phyloP scores from a whole-genome alignment of 2,329 filamentous ascomycete genomes.

The Penicillium palitans region DNA sequence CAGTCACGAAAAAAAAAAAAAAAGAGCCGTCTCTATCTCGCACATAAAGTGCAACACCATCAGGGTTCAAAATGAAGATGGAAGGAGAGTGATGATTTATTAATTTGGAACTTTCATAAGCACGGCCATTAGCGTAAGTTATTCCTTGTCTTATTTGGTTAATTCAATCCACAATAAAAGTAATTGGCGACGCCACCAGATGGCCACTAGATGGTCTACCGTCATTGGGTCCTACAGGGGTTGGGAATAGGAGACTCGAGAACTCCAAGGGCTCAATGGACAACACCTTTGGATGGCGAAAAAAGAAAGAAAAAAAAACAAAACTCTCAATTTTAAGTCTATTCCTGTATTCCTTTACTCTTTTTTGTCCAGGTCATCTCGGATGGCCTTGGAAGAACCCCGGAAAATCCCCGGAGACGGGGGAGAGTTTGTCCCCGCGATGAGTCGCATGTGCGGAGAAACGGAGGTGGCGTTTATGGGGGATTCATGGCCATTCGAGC shows the following conservation, averaged over 20 bases:
- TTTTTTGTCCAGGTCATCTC: too few relatives aligned
- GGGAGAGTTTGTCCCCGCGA: too few relatives aligned
- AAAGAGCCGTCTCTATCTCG: slow-evolving; percentile 7
- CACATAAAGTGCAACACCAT: not conserved
- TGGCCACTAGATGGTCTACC: not conserved
- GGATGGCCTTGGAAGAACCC: too few relatives aligned
- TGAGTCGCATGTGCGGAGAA: not conserved
- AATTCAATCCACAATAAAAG: not conserved
- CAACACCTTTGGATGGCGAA: not conserved
- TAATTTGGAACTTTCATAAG: not conserved
- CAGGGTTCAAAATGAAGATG: not conserved
- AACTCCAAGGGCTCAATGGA: too few relatives aligned
- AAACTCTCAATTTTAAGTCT: too few relatives aligned
- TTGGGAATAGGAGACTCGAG: not conserved
- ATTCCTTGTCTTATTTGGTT: not conserved
- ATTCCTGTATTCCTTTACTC: too few relatives aligned
- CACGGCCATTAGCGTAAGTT: not conserved
- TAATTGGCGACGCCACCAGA: not conserved
- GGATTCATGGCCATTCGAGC: not conserved
- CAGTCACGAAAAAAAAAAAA: not conserved
- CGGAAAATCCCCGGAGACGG: too few relatives aligned
- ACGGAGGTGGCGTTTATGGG: slow-evolving; percentile 9
- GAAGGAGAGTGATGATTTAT: not conserved
- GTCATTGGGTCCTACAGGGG: not conserved
- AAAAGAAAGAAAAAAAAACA: too few relatives aligned